Base-by-base conservation (phyloP, 345 rosid genomes). In the Cardamine chenopodiifolia region DNA sequence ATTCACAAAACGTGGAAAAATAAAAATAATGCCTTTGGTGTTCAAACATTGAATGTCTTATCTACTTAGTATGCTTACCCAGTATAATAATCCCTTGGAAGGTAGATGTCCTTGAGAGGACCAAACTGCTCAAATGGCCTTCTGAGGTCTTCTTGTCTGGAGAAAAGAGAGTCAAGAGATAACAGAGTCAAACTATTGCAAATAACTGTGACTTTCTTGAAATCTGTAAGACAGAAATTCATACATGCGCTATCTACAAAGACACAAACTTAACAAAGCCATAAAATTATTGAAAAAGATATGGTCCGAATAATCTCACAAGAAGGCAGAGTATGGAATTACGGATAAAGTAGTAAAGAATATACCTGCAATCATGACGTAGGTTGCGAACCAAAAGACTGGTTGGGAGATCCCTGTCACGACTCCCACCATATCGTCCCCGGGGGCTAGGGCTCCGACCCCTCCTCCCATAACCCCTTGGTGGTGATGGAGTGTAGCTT, bases 301-400 rank as follows among this genome's bases (percentile, higher is more conserved):
- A 48, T 12, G 11, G 40, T 35, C 29, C n/a, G 42, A 4, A 32
- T 23, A 57, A 67, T 25, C 18, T 68, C n/a, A n/a, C n/a, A 57
- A 58, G 26, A 23, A n/a, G 14, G 31, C 3, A 42, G 39, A 1
- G 18, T 19, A 56, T 0, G 7, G 12, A 49, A 49, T 1, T 4
- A 62, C 6, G 3, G 20, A 65, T 2, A 48, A 22, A 17, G 56
- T 22, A 20, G 50, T 28, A 15, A 48, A 40, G 66, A 70, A 63
- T 58, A 64, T 37, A 96, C 99, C 98, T 92, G 89, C 98, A 89
- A 71, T 90, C 99, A 75, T 82, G 96, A 54, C 97, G 97, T 66
- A 96, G 93, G 80, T 96, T 92, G 39, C 99, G 99, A 78, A 92
- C 98, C 70, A 92, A 84, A 69, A 96, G 97, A 75, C 98, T 96